Evolutionary conservation across 2,329 filamentous ascomycete species (phyloP).

Genomic region (Monosporascus sp.): DNA sequence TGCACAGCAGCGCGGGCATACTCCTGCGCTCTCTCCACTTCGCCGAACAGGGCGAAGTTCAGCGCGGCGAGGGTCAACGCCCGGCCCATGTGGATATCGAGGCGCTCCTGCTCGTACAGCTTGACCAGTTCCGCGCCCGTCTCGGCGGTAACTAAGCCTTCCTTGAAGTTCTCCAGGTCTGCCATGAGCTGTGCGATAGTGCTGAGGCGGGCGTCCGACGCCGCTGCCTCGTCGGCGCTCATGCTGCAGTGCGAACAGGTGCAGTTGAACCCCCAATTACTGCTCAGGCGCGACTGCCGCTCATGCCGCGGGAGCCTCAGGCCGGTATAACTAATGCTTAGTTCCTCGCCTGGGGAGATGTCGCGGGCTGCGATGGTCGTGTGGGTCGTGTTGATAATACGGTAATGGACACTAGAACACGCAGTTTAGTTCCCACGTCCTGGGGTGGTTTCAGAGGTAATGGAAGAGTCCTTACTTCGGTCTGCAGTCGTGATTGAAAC

Average conservation of each 20-base stretch:
- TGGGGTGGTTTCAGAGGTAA: too few relatives aligned
- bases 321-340: slow-evolving; percentile 33
- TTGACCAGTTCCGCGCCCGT: slow-evolving; percentile 23
- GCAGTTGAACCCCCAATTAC: slow-evolving; percentile 32
- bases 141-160: slow-evolving; percentile 20
- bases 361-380: slow-evolving; percentile 31
- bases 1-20: slow-evolving; percentile 28
- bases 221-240: slow-evolving; percentile 8
- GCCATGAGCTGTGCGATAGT: slow-evolving; percentile 23
- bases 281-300: slow-evolving; percentile 24
- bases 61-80: slow-evolving; percentile 33
- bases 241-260: slow-evolving; percentile 27
- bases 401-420: slow-evolving; percentile 26
- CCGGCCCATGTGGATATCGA: slow-evolving; percentile 28
- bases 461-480: slow-evolving; percentile 30
- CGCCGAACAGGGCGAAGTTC: slow-evolving; percentile 32
- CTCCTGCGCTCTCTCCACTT: slow-evolving; percentile 23
- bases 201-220: slow-evolving; percentile 28
- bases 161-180: slow-evolving; percentile 17
- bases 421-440: neutral
- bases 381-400: slow-evolving; percentile 30
- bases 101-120: slow-evolving; percentile 28
- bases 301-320: slow-evolving; percentile 17
- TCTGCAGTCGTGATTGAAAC: slow-evolving; percentile 35
- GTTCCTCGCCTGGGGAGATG: slow-evolving; percentile 31